Conservation (phyloP, 257 asterid species). For the Cordia subcordata region DNA sequence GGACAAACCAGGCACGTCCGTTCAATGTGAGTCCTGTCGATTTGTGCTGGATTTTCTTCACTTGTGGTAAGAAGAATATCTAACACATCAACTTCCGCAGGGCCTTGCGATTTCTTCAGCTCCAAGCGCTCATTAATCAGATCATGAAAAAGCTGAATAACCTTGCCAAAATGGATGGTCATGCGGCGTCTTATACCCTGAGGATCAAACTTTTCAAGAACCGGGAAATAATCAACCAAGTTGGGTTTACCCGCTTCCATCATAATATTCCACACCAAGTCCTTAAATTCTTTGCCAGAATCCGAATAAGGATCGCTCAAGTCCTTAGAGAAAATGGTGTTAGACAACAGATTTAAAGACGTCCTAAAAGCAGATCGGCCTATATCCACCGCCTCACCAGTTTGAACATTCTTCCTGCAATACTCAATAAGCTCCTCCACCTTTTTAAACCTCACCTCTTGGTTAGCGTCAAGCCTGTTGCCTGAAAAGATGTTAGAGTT, state of each 20-base stretch:
- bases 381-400: conserved; percentile 30
- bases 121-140: conserved; percentile 31
- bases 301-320: conserved; percentile 24
- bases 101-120: background rate
- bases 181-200: conserved; percentile 19
- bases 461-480: conserved; percentile 25
- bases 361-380: conserved; percentile 43
- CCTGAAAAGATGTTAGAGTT: conserved; percentile 37
- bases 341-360: conserved; percentile 34
- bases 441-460: conserved; percentile 29
- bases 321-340: conserved; percentile 34
- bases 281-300: conserved; percentile 36
- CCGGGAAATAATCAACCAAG: conserved; percentile 34
- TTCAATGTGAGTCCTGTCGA: conserved; percentile 19
- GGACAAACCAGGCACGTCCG: conserved; percentile 25
- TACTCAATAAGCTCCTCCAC: conserved; percentile 18
- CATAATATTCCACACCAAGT: conserved; percentile 27
- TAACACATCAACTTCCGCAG: conserved; percentile 25
- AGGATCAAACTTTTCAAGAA: conserved; percentile 26
- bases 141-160: conserved; percentile 22
- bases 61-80: conserved; percentile 26
- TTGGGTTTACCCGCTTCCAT: conserved; percentile 17
- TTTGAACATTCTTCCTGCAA: conserved; percentile 11
- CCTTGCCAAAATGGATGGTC: conserved; percentile 12
- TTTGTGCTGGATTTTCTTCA: conserved; percentile 18